Evolutionary conservation across 352 stramenopile genomes (phyloP).

Genomic region (Phytophthora colocasiae): DNA sequence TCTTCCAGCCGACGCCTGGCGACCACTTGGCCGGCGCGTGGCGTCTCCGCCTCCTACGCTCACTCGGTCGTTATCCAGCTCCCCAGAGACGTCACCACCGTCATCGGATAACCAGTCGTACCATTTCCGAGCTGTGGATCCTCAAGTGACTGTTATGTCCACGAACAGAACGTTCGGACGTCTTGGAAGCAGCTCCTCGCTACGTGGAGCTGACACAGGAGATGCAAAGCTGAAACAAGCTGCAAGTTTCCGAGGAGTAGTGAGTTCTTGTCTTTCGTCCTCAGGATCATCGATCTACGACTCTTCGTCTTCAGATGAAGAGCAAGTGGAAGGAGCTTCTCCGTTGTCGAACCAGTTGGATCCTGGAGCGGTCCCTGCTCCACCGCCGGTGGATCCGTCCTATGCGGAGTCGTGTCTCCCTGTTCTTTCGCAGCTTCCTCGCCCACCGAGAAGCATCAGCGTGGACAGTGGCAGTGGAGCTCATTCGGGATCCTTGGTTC

Average conservation of each 20-base stretch:
- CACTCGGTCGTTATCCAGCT: conserved; percentile 27
- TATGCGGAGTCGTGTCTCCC: conserved; percentile 60
- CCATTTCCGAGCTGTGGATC: conserved; percentile 18
- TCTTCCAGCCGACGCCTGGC: conserved; percentile 44
- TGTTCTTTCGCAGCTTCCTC: conserved; percentile 52
- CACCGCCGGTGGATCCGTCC: conserved; percentile 41
- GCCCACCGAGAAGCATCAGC: conserved; percentile 49
- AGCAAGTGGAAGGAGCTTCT: conserved; percentile 36
- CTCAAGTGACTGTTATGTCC: conserved; percentile 25
- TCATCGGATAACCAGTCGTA: conserved; percentile 38
- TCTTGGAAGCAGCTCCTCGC: conserved; percentile 37
- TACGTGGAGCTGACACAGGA: conserved; percentile 8
- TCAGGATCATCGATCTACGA: conserved; percentile 64
- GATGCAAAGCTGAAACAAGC: conserved; percentile 37
- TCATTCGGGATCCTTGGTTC: conserved; percentile 32
- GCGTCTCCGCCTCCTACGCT: conserved; percentile 37
- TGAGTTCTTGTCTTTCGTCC: conserved; percentile 56
- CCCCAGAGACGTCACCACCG: conserved; percentile 24
- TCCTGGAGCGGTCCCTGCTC: conserved; percentile 9
- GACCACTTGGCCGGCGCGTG: conserved; percentile 55
- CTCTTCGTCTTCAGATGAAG: conserved; percentile 55
- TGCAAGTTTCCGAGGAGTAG: conserved; percentile 54
- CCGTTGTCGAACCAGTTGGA: conserved; percentile 28
- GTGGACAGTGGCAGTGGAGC: conserved; percentile 48
- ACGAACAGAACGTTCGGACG: conserved; percentile 34